These are phyloP conservation scores for Pichia manshurica DNA, from an alignment of 805 yeast species.

Conservation along the genomic window DNA sequence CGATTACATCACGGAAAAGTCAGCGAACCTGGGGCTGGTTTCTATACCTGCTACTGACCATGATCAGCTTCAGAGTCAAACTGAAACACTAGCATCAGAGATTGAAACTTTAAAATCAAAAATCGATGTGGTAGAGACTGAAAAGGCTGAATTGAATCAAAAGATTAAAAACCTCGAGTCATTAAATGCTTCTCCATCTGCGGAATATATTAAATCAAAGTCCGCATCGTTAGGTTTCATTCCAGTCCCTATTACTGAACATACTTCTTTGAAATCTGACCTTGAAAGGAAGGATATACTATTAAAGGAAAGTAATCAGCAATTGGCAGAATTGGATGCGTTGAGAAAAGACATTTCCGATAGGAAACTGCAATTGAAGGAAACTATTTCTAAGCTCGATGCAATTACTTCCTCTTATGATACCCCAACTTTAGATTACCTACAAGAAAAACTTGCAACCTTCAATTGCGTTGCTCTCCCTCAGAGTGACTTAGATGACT, in stretches of 20 bases:
- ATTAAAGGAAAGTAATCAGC: slow-evolving; percentile 1
- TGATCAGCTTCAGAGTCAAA: slow-evolving; percentile 12
- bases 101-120: slow-evolving; percentile 5
- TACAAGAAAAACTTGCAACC: not conserved
- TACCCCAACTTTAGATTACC: not conserved
- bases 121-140: slow-evolving; percentile 4
- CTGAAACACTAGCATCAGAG: not conserved
- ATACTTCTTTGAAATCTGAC: slow-evolving; percentile 9
- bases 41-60: slow-evolving; percentile 17
- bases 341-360: slow-evolving; percentile 11
- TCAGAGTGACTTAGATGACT: not conserved
- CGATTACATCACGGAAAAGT: slow-evolving; percentile 22
- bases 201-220: slow-evolving; percentile 24
- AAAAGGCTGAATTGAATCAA: slow-evolving; percentile 5
- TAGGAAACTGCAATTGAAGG: not conserved
- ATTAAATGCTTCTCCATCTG: slow-evolving; percentile 19
- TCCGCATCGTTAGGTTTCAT: slow-evolving; percentile 16
- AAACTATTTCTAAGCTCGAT: not conserved
- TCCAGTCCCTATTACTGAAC: slow-evolving; percentile 19
- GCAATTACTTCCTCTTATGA: not conserved
- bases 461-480: not conserved
- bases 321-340: slow-evolving; percentile 11
- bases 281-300: slow-evolving; percentile 8
- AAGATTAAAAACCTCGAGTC: slow-evolving; percentile 7
- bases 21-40: slow-evolving; percentile 17